Evolutionary conservation across 2,329 filamentous ascomycete genomes (phyloP), one percentile per base, ranked within the genome.

Genomic region (Biscogniauxia sp.): DNA sequence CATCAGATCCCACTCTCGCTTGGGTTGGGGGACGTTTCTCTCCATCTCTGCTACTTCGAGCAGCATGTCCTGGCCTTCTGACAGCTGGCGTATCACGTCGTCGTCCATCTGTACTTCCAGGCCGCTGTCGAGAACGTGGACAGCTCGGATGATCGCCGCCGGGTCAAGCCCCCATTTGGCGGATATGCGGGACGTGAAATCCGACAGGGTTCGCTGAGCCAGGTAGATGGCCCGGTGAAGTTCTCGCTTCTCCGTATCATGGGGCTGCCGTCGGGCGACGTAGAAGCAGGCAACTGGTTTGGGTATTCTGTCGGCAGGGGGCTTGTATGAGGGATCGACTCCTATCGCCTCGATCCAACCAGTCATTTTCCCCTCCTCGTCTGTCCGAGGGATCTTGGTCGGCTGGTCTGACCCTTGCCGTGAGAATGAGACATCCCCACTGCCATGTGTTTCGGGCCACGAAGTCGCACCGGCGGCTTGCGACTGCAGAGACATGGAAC

Each of bases 271-370:
- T 71, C 81, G 86, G 9, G 83, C 82, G 20, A 97, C 79, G 72
- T 96, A 98, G 74, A 98, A 93, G 78, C 93, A 97, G 55, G 94
- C 94, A 51, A 96, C 87, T 74, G 83, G 78, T 74, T 92, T 96
- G 20, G 87, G 80, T 8, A 82, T 79, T 60, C 84, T 85, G 69
- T 96, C 91, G 0, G 83, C 78, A 0, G 93, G 93, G 52, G 95
- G 89, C 60, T 89, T 86, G 73, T 98, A 99, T 1, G 84, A 84
- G 17, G 88, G 80, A 73, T 98, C 95, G n/a, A 98, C 92, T 32
- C 92, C 95, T 7, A 97, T 78, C 0, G 93, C 92, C 73, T 97
- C 93, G 64, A 98, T 95, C 88, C 90, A 97, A 5, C 91, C 90
- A 62, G 86, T 89, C 26, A 93, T 79, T 23, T 84, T 86, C 9